Conservation (phyloP, 2,329 filamentous ascomycete genomes). For the Alternaria postmessia region DNA sequence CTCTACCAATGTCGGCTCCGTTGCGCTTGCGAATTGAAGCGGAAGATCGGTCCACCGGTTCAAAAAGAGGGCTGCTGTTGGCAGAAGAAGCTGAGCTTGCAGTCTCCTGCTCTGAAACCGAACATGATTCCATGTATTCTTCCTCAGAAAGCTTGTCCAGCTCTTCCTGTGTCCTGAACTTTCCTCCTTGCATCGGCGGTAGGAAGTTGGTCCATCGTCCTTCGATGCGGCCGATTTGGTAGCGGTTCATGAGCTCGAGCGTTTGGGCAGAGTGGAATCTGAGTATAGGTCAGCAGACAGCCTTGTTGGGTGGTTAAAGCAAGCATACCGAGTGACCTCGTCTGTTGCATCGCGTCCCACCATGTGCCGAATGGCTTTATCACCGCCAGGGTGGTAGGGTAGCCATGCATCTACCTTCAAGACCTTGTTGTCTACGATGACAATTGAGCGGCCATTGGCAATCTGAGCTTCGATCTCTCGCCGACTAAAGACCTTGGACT, state of each 20-base stretch:
- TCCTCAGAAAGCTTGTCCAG: conserved; percentile 47
- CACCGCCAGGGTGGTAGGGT: conserved; percentile 88
- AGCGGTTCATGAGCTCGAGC: conserved; percentile 77
- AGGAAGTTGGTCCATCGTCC: conserved; percentile 87
- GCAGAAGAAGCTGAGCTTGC: conserved; percentile 58
- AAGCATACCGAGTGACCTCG: conserved; percentile 83
- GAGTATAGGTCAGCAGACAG: conserved; percentile 17
- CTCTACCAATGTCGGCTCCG: conserved; percentile 43
- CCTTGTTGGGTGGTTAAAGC: background rate
- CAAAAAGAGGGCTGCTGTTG: conserved; percentile 66
- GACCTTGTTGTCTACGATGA: conserved; percentile 82
- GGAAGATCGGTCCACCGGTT: conserved; percentile 56
- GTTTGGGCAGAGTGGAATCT: conserved; percentile 86
- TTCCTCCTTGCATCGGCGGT: conserved; percentile 90
- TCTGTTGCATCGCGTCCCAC: conserved; percentile 93
- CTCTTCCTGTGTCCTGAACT: conserved; percentile 67
- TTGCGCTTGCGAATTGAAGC: conserved; percentile 51
- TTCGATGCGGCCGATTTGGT: conserved; percentile 82
- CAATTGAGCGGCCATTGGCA: conserved; percentile 77
- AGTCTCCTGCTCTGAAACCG: conserved; percentile 37
- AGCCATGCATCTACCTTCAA: conserved; percentile 90
- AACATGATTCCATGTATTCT: conserved; percentile 26
- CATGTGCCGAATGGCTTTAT: conserved; percentile 92
- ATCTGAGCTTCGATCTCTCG: conserved; percentile 82
- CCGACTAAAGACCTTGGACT: conserved; percentile 64